Base-by-base conservation (phyloP, 768 basidiomycete genomes). In the Gelatoporia subvermispora region DNA sequence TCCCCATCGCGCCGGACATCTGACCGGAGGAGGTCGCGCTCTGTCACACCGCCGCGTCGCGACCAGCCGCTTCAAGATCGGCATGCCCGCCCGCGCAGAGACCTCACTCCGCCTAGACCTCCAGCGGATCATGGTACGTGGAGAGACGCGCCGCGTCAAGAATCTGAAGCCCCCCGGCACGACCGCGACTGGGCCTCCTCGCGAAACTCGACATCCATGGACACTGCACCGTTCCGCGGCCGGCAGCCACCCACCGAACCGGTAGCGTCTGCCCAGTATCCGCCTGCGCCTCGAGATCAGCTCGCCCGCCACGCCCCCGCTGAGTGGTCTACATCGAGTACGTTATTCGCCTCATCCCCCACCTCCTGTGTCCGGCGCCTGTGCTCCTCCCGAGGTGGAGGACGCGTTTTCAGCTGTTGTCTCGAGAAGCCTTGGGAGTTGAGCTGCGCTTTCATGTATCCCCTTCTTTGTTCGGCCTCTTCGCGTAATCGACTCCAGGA, bases 261-360 rank as follows among this genome's bases (percentile, higher is more conserved):
- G 28, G 48, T 50, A 16, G 41, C 43, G 9, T 41, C 48, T 20
- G 31, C 41, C 3, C 49, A 41, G 23, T 42, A 35, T n/a, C 21
- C 38, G 9, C 31, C 46, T n/a, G 24, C 45, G 17, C 51, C 49
- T 35, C 49, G 58, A 55, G 51, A 53, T 8, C 48, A 48, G 43
- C 50, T 25, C 41, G 21, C 42, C 25, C 62, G 57, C 43, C 50
- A 56, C 50, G 43, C 28, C 16, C 39, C 46, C 35, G 45, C 47
- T 46, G 54, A 58, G 52, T 60, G 54, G 56, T 65, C 65, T 67
- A 65, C 62, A 69, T 64, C 72, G 65, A 80, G 79, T 81, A 81
- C 79, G 78, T 81, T 79, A 68, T 79, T 76, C 70, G 74, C 77
- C 72, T 78, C 74, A 66, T 74, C 57, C 64, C 68, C 63, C 61